Evolutionary conservation across 352 stramenopile genomes (phyloP).

Genomic region (Globisporangium lucens): DNA sequence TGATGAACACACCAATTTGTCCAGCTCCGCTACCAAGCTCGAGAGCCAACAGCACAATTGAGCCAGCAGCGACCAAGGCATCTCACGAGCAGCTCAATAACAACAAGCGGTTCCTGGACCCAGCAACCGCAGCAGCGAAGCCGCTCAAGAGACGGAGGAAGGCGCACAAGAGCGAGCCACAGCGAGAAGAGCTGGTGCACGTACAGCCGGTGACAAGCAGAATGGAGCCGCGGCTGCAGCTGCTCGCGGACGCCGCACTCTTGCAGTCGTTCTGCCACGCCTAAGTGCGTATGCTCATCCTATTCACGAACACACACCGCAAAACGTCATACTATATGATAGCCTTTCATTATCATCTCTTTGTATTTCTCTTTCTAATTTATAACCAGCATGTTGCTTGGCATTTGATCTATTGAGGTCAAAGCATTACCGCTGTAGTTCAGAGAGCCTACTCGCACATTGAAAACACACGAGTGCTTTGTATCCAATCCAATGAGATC

Average conservation of each 20-base stretch:
- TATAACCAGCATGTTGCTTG: conserved; percentile 1
- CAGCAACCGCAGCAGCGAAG: neutral
- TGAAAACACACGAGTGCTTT: too few species aligned
- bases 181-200: conserved; percentile 12
- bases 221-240: conserved; percentile 48
- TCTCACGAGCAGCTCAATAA: conserved; percentile 28
- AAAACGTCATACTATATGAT: conserved; percentile 6
- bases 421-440: too few species aligned
- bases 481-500: too few species aligned
- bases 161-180: conserved; percentile 3
- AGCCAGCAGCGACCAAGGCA: conserved; percentile 44
- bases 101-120: conserved; percentile 38
- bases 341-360: conserved; percentile 3
- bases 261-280: conserved; percentile 59
- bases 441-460: too few species aligned
- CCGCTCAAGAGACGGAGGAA: conserved; percentile 15
- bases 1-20: neutral
- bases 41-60: conserved; percentile 34
- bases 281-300: conserved; percentile 12
- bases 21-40: neutral
- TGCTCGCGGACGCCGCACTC: conserved; percentile 70
- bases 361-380: neutral
- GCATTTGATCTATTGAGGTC: neutral
- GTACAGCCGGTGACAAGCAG: conserved; percentile 11
- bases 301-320: neutral